phyloP scores from a whole-genome alignment of 73 alveolate genomes.

The Tetrahymena thermophila region DNA sequence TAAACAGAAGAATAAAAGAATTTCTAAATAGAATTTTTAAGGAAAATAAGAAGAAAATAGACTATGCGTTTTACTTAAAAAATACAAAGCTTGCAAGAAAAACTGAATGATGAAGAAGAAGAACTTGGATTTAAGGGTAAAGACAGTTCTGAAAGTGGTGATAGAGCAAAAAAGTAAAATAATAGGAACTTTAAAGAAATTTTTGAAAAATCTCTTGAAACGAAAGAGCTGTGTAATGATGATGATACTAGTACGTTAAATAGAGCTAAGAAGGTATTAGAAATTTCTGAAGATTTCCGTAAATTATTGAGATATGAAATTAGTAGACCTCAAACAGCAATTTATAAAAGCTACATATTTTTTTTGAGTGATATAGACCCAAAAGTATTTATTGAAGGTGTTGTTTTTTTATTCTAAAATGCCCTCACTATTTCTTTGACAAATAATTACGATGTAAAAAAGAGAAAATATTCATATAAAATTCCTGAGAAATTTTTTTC shows the following conservation, averaged over 20 bases:
- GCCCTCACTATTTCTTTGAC: background rate
- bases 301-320: background rate
- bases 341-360: background rate
- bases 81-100: background rate
- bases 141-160: background rate
- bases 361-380: background rate
- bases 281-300: background rate
- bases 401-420: background rate
- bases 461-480: background rate
- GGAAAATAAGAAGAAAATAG: background rate
- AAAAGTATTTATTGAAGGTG: background rate
- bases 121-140: background rate
- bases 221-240: background rate
- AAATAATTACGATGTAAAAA: background rate
- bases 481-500: background rate
- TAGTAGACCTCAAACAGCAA: background rate
- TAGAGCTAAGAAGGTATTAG: background rate
- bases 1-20: background rate
- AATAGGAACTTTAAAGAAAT: background rate
- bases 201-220: background rate
- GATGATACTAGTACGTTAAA: background rate
- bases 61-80: background rate
- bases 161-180: background rate
- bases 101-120: background rate
- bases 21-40: background rate